Evolutionary conservation across 2,329 filamentous ascomycete species (phyloP).

Genomic region (Fusarium brachygibbosum): DNA sequence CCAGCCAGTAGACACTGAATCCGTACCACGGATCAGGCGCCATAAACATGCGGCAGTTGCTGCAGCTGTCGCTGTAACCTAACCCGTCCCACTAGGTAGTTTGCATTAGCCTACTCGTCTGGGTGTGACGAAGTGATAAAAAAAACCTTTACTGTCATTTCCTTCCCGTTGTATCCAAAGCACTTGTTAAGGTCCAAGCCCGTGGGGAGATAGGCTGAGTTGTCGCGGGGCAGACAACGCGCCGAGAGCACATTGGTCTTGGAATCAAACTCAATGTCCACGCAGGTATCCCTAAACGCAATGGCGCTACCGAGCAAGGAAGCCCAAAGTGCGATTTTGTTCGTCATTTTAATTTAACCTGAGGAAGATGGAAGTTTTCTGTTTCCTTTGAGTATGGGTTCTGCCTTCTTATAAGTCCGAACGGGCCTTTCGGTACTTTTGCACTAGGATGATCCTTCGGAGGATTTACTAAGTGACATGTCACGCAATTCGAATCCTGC

Average conservation of each 20-base stretch:
- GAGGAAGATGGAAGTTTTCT: fast-evolving
- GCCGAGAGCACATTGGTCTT: slow-evolving; percentile 1
- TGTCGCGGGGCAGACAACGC: slow-evolving; percentile 1
- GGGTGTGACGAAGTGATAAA: fast-evolving
- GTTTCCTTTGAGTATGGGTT: fast-evolving
- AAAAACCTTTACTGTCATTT: background rate
- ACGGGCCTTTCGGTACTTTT: fast-evolving
- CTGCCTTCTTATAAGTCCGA: background rate
- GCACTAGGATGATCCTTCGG: background rate
- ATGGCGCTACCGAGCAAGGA: background rate
- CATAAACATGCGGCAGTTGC: background rate
- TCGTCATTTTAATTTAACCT: background rate
- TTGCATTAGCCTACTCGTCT: background rate
- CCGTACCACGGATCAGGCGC: slow-evolving; percentile 15
- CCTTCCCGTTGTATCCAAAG: slow-evolving; percentile 12
- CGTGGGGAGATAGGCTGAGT: slow-evolving; percentile 7
- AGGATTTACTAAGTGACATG: background rate
- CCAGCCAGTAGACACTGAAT: background rate
- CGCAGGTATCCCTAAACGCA: slow-evolving; percentile 1
- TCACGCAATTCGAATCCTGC: background rate
- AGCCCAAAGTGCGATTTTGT: fast-evolving
- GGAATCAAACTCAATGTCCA: slow-evolving; percentile 5
- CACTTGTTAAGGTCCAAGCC: slow-evolving; percentile 7
- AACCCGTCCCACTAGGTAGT: background rate
- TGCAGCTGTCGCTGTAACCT: slow-evolving; percentile 7